These are phyloP conservation scores for Potentilla sterilis DNA, from an alignment of 306 rosid genomes.

Conservation along the genomic window DNA sequence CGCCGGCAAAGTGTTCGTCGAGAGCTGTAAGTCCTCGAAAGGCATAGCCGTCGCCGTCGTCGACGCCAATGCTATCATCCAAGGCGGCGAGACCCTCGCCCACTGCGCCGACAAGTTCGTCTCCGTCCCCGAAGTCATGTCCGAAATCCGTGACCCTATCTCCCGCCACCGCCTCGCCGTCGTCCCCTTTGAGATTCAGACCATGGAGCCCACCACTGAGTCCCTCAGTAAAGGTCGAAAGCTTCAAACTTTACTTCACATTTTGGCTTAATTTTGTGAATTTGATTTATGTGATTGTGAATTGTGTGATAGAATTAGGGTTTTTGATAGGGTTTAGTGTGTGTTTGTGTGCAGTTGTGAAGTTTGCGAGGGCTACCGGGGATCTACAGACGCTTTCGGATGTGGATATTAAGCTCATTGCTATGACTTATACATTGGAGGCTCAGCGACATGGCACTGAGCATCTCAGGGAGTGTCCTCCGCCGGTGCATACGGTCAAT, in stretches of 20 bases:
- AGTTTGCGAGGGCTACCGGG: slow-evolving; percentile 88
- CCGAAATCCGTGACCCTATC: slow-evolving; percentile 83
- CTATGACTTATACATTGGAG: slow-evolving; percentile 73
- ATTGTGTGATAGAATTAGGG: background rate
- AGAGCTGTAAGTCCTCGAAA: slow-evolving; percentile 51
- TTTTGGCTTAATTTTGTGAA: background rate
- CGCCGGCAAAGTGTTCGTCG: slow-evolving; percentile 36
- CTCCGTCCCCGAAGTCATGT: slow-evolving; percentile 67
- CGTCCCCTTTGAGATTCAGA: slow-evolving; percentile 58
- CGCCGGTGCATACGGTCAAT: slow-evolving; percentile 65
- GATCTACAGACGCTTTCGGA: slow-evolving; percentile 91
- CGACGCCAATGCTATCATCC: slow-evolving; percentile 80
- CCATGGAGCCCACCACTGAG: slow-evolving; percentile 84
- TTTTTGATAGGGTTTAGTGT: slow-evolving; percentile 13
- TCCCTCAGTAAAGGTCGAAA: slow-evolving; percentile 59
- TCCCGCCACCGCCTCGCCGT: slow-evolving; percentile 87
- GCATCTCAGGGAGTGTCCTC: slow-evolving; percentile 72
- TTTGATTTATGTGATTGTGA: background rate
- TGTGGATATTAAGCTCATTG: slow-evolving; percentile 81
- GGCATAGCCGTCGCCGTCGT: slow-evolving; percentile 70
- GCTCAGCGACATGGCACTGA: slow-evolving; percentile 73
- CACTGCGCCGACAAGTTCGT: slow-evolving; percentile 69
- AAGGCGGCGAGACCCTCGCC: slow-evolving; percentile 63
- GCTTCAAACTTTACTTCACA: background rate
- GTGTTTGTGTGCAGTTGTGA: slow-evolving; percentile 44